Percentiles rank a stretch among this genome's conserved stretches.
Evolutionary conservation across 306 rosid species (phyloP).

Genomic region (Acacia melanoxylon): DNA sequence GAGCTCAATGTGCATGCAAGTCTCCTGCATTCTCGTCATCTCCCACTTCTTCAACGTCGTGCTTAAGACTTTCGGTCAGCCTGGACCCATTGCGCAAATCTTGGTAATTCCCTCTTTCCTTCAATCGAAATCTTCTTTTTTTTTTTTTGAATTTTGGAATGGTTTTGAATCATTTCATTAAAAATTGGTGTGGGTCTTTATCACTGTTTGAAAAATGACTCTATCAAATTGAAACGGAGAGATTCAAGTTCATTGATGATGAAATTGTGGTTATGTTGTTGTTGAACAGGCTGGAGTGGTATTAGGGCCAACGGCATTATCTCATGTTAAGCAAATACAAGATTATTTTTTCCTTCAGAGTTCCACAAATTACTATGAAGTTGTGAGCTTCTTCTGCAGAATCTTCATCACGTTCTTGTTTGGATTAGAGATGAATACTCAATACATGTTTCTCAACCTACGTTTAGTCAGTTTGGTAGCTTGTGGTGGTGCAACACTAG

Average conservation of each 20-base stretch:
- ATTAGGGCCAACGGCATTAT: slow-evolving; percentile 73
- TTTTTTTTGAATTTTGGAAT: background rate
- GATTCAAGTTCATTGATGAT: background rate
- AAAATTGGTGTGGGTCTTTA: background rate
- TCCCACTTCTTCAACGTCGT: slow-evolving; percentile 83
- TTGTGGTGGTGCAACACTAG: slow-evolving; percentile 51
- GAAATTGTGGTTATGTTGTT: slow-evolving; percentile 9
- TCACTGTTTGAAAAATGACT: background rate
- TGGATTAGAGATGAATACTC: slow-evolving; percentile 70
- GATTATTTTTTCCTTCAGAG: slow-evolving; percentile 55
- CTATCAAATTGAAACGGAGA: background rate
- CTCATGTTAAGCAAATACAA: slow-evolving; percentile 48
- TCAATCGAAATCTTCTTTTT: background rate
- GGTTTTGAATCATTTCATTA: background rate
- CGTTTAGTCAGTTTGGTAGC: slow-evolving; percentile 49
- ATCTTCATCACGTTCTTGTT: slow-evolving; percentile 79
- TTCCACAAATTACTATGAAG: slow-evolving; percentile 76
- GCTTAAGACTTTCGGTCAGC: slow-evolving; percentile 77
- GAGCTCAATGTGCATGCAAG: slow-evolving; percentile 85
- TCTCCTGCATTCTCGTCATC: slow-evolving; percentile 82
- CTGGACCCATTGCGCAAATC: slow-evolving; percentile 89
- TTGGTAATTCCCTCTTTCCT: slow-evolving; percentile 40
- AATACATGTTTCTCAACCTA: slow-evolving; percentile 42
- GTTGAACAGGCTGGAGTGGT: slow-evolving; percentile 76
- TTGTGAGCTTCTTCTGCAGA: slow-evolving; percentile 83